Base-by-base conservation (phyloP, 208 protist species). In the Naegleria fowleri region DNA sequence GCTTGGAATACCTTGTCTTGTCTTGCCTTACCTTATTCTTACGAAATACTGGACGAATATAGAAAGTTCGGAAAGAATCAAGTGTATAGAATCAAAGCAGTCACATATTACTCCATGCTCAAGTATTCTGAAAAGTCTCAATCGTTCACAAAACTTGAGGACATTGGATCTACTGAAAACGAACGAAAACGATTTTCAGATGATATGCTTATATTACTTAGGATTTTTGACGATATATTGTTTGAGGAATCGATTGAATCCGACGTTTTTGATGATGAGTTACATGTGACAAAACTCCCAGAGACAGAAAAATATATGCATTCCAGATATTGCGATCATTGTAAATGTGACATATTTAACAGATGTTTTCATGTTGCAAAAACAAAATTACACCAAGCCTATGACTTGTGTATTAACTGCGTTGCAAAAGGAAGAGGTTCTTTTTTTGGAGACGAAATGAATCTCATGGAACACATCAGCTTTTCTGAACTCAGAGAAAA, bases 1-100 rank as follows among this genome's bases (percentile, higher is more conserved):
- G 86, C 86, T 25, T 89, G 86, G 86, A 89, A 89, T 67, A 67
- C 51, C 2, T 9, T 89, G 6, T 41, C n/a, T 22, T 67, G n/a
- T 22, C 6, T 48, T 67, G 6, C 86, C 39, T 1, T 89, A n/a
- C 48, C 29, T 40, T 33, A 67, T 29, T 39, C 48, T 29, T 67
- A 67, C 16, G 48, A 67, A 13, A 67, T 29, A 67, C 41, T 89
- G 29, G 33, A 89, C 9, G 48, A 41, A 38, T 67, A 89, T 67
- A 33, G 86, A 41, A 22, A 7, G 39, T 67, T 67, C 67, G 86
- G 86, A 89, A 89, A 89, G 39, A 7, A 7, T 67, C 86, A 89
- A 89, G n/a, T 89, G 40, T 89, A 67, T 67, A 55, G 86, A 41
- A 89, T 89, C 19, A 89, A 89, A 67, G 33, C 86, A 9, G 33